A percentile compares a stretch with the other conserved stretches of the same genome.
These are phyloP conservation scores for Vanrija sp. DNA, from an alignment of 1,284 basidiomycete species.

Conservation along the genomic window DNA sequence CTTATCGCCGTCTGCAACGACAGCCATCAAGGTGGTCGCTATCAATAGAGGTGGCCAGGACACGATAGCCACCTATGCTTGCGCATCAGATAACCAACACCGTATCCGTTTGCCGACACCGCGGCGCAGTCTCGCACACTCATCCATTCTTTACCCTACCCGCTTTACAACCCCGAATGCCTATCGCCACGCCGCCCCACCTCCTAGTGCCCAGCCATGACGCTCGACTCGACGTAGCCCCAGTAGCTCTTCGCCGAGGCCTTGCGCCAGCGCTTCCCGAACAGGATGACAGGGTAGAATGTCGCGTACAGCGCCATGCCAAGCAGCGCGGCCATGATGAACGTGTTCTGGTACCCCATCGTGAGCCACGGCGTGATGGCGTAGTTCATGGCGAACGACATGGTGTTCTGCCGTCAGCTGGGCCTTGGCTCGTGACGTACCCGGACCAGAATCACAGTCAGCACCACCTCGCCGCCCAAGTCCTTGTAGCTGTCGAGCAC, in stretches of 20 bases:
- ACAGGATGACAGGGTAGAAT: slow-evolving; percentile 15
- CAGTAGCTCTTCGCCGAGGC: slow-evolving; percentile 11
- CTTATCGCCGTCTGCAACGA: no score
- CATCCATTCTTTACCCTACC: no score
- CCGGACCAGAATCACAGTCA: slow-evolving; percentile 23
- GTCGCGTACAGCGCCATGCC: slow-evolving; percentile 15
- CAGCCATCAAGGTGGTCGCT: no score
- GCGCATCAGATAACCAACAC: no score
- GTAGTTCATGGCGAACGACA: slow-evolving; percentile 18
- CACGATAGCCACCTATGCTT: no score
- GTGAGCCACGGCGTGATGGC: slow-evolving; percentile 24
- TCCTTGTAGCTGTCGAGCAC: slow-evolving; percentile 31
- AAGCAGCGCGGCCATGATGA: slow-evolving; percentile 19
- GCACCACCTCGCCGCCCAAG: slow-evolving; percentile 23
- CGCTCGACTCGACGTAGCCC: slow-evolving; percentile 17
- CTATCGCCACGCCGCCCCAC: no score
- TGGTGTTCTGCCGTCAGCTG: slow-evolving; percentile 7
- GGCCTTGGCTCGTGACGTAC: slow-evolving; percentile 1
- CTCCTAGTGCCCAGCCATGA: slow-evolving; percentile 1
- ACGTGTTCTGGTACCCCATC: slow-evolving; percentile 21
- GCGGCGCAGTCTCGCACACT: no score
- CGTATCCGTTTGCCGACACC: no score
- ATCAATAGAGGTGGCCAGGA: no score
- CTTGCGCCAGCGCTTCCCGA: slow-evolving; percentile 18
- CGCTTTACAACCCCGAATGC: no score